Base-by-base conservation (phyloP, 805 yeast species). In the Saccharomyces eubayanus region DNA sequence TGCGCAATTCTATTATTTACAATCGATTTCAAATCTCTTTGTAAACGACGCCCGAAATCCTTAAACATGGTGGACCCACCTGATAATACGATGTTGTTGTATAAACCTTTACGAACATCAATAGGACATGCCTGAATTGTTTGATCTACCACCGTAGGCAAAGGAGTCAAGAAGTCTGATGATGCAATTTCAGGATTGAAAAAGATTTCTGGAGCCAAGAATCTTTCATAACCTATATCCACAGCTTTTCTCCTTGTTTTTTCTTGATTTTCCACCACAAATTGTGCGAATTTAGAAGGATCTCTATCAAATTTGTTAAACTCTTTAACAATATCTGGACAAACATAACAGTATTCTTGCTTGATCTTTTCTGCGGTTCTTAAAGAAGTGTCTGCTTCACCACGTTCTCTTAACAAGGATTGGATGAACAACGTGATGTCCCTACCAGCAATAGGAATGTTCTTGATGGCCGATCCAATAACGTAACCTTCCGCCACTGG, bases 401-500 rank as follows among this genome's bases (percentile, higher is more conserved):
- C 97, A 72, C 99, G 85, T 70, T 94, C 99, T 76, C 99, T 87
- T 62, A 94, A 78, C 68, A 94, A 76, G 48, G 89, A 83, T 76
- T 94, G 99, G 60, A 94, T 90, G 69, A 94, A 94, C 59, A 83
- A 79, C 2, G 99, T 94, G 63, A 94, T 92, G 70, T 94, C 99
- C 73, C 99, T 84, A 64, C 99, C 99, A 0, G 99, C 99, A 72
- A 94, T 86, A 55, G 99, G 99, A 55, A 94, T 89, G 71, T 94
- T 92, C 68, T 94, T 94, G 70, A 94, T 94, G 31, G 97, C 96
- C 12, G 96, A 85, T 5, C 98, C 99, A 69, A 94, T 94, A 31
- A 94, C 99, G 68, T 94, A 94, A 55, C 99, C 99, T 74, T 94
- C 99, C 28, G 99, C 98, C 36, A 94, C 99, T 14, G 99, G 98